Evolutionary conservation across 345 rosid species (phyloP), one percentile per base, ranked within the genome.

Genomic region (Pugionium dolabratum): DNA sequence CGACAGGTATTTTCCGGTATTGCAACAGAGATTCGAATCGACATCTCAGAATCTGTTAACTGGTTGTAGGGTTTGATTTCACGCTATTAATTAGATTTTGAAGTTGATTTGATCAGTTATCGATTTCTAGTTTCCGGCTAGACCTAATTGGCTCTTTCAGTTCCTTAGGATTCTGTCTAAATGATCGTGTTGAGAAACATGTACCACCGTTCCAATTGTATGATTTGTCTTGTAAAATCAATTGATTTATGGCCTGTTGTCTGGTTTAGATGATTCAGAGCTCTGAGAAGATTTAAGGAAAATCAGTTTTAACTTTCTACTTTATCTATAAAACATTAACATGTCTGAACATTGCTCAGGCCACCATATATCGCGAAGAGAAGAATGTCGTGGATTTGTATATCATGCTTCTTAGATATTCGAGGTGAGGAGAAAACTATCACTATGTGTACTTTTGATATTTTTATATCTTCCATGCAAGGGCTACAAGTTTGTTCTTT

Each of bases 351-450:
- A 39, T 54, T 67, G 43, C 61, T 42, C 83, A 91, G 97, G 99
- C 96, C 0, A 75, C 56, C 64, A 86, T 94, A 54, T 85, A 94
- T 55, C 65, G 93, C 8, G 91, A 82, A 32, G 99, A 94, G 86
- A 85, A 80, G 78, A 91, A 91, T 77, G 76, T 88, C 3, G 85
- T 94, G 39, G 96, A 94, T 79, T 80, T 94, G 85, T 94, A 86
- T 72, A 83, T 87, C 73, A 90, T 91, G 74, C 93, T 88, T 54
- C 86, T 88, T 64, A 84, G 97, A 63, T 90, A 83, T 78, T 85
- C 95, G 42, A 90, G 97, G 99, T 94, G 67, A 64, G 61, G 33
- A 48, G 25, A 37, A 33, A 3, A 39, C 5, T 0, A 39, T 62
- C 48, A 9, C 9, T 65, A 25, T 33, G 4, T 44, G 42, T 34